A percentile compares a stretch with the other conserved stretches of the same genome.
Evolutionary conservation across 2,329 filamentous ascomycete genomes (phyloP).

Genomic region (Microdochium nivale): DNA sequence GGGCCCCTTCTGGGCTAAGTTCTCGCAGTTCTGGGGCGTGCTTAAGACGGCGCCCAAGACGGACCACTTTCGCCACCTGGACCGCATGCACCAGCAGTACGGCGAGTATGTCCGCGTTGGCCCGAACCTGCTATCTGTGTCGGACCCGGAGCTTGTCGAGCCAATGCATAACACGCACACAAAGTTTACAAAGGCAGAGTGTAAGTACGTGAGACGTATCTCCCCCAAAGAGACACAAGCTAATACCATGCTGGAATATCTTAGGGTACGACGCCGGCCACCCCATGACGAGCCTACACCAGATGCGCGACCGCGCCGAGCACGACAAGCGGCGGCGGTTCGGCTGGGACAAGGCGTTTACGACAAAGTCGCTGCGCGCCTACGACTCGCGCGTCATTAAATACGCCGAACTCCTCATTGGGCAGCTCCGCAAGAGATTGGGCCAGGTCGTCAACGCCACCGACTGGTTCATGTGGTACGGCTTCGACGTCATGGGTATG

Average conservation of each 20-base stretch:
- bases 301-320: conserved; percentile 6
- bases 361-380: conserved; percentile 6
- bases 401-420: conserved; percentile 8
- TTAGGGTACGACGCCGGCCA: conserved; percentile 10
- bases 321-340: conserved; percentile 8
- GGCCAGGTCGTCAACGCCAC: conserved; percentile 7
- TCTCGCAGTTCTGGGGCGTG: conserved; percentile 9
- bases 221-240: too few relatives aligned
- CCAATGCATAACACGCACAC: conserved; percentile 5
- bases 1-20: conserved; percentile 5
- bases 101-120: conserved; percentile 10
- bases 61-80: conserved; percentile 9
- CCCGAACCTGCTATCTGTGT: conserved; percentile 8
- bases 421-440: conserved; percentile 5
- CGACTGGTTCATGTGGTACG: conserved; percentile 9
- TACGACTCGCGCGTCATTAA: conserved; percentile 9
- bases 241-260: too few relatives aligned
- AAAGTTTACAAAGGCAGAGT: conserved; percentile 8
- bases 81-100: conserved; percentile 7
- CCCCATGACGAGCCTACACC: conserved; percentile 7
- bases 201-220: conserved; percentile 2
- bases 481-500: conserved; percentile 12
- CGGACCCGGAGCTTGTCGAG: conserved; percentile 8
- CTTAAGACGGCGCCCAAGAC: conserved; percentile 6
- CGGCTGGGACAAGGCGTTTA: conserved; percentile 11